phyloP scores from a whole-genome alignment of 257 asterid genomes.

The Jasminum sambac region DNA sequence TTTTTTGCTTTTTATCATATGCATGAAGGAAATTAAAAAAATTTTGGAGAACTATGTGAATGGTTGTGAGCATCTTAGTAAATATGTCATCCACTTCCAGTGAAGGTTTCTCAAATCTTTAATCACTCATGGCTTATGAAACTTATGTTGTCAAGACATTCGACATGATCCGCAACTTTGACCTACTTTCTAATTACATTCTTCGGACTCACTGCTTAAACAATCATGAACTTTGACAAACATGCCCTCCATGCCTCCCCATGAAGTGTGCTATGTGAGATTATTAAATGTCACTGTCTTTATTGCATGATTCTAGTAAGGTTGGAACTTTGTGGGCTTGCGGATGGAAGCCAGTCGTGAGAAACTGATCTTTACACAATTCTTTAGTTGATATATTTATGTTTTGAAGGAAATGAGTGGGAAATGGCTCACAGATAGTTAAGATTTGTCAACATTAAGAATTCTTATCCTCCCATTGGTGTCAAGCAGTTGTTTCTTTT shows the following conservation, averaged over 20 bases:
- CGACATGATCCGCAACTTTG: too few relatives aligned
- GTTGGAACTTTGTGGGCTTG: not conserved
- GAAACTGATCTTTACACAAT: not conserved
- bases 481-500: not conserved
- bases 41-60: too few relatives aligned
- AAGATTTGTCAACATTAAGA: not conserved
- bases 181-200: too few relatives aligned
- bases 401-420: not conserved
- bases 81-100: too few relatives aligned
- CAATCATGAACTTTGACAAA: too few relatives aligned
- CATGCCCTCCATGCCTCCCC: too few relatives aligned
- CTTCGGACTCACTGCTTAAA: too few relatives aligned
- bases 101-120: too few relatives aligned
- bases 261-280: too few relatives aligned
- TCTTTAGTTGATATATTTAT: not conserved
- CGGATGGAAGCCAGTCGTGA: not conserved
- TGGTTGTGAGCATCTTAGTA: too few relatives aligned
- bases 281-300: not conserved
- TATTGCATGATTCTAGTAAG: not conserved
- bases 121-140: too few relatives aligned
- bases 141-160: too few relatives aligned
- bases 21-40: not conserved
- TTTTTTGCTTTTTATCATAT: not conserved
- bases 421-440: not conserved
- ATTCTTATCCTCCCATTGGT: not conserved